Percentiles rank a stretch among this genome's conserved stretches.
These are phyloP conservation scores for Leccinum fallax DNA, from an alignment of 1,284 basidiomycete species.

Conservation along the genomic window DNA sequence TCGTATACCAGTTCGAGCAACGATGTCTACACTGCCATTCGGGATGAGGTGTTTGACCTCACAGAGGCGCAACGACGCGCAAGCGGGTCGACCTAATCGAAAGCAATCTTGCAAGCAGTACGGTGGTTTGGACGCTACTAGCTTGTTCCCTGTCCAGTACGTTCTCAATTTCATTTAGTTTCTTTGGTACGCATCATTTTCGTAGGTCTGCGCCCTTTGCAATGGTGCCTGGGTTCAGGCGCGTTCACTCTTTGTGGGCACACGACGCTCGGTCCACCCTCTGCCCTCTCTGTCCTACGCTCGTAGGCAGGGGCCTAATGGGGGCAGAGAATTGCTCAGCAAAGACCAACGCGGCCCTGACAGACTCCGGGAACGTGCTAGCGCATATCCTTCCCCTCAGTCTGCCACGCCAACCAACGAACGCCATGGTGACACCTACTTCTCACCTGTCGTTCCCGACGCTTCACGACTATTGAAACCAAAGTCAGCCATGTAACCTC, in stretches of 20 bases:
- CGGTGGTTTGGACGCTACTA: no score
- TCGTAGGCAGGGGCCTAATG: slow-evolving; percentile 21
- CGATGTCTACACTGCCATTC: no score
- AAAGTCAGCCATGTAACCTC: background rate
- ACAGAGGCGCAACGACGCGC: no score
- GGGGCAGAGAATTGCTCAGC: background rate
- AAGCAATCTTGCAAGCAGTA: no score
- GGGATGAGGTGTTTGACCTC: no score
- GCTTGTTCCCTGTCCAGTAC: no score
- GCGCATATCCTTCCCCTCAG: slow-evolving; percentile 13
- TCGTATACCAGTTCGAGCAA: no score
- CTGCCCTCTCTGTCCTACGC: slow-evolving; percentile 45
- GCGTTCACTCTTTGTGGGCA: slow-evolving; percentile 22
- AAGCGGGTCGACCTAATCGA: no score
- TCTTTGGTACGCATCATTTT: no score
- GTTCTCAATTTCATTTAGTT: no score
- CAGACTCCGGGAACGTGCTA: background rate
- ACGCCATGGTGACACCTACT: slow-evolving; percentile 4
- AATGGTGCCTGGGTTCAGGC: slow-evolving; percentile 10
- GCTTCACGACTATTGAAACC: background rate
- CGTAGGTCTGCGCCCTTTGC: no score
- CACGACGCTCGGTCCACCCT: slow-evolving; percentile 35
- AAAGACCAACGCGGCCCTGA: slow-evolving; percentile 5
- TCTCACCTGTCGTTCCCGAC: slow-evolving; percentile 8
- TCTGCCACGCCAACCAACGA: slow-evolving; percentile 29